Evolutionary conservation across 805 yeast species (phyloP).

Genomic region (Torulaspora gathmanii): DNA sequence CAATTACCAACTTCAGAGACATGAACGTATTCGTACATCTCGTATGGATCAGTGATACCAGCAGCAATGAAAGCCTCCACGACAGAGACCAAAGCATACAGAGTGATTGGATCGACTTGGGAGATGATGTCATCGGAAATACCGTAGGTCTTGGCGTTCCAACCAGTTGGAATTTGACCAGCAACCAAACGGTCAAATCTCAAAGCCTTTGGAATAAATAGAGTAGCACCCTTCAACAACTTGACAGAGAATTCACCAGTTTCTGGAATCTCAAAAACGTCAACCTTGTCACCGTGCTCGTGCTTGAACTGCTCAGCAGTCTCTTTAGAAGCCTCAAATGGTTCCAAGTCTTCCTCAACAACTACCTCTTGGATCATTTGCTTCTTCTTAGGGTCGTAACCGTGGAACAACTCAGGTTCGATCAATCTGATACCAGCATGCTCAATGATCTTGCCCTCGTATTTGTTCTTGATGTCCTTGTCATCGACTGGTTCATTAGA

Average conservation of each 20-base stretch:
- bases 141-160: conserved; percentile 95
- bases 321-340: conserved; percentile 91
- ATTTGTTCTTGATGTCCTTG: conserved; percentile 84
- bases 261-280: conserved; percentile 81
- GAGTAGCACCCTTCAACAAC: conserved; percentile 86
- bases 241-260: conserved; percentile 89
- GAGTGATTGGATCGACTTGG: conserved; percentile 95
- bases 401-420: conserved; percentile 91
- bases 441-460: conserved; percentile 80
- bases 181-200: conserved; percentile 64
- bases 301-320: conserved; percentile 91
- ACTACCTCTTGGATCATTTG: conserved; percentile 92
- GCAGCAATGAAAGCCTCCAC: conserved; percentile 90
- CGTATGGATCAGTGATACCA: conserved; percentile 98
- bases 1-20: conserved; percentile 99
- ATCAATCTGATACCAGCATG: conserved; percentile 96
- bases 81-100: conserved; percentile 87
- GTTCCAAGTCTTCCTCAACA: conserved; percentile 92
- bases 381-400: conserved; percentile 93
- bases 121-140: conserved; percentile 84
- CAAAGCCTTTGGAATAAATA: conserved; percentile 78
- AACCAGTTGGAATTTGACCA: conserved; percentile 94
- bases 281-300: conserved; percentile 92
- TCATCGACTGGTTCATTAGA: conserved; percentile 91
- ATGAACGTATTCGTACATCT: conserved; percentile 96